A percentile compares a stretch with the other conserved stretches of the same genome.
phyloP scores from a whole-genome alignment of 208 protist genomes.

The Acanthamoeba castellanii region DNA sequence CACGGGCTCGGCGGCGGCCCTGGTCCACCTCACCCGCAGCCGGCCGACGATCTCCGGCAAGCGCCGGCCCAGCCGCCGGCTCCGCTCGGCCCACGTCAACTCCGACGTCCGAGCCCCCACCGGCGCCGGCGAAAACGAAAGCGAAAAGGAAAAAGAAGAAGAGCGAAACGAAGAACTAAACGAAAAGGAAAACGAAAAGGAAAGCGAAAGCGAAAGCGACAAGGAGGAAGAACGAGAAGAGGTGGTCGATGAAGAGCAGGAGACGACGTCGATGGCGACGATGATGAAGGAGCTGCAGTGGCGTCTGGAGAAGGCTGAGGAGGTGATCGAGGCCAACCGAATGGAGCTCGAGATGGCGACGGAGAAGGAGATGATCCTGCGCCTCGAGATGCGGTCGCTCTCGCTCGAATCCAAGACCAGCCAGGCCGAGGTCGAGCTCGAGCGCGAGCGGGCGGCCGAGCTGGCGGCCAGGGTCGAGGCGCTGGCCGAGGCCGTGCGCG shows the following conservation, averaged over 20 bases:
- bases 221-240: neutral
- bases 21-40: slow-evolving; percentile 6
- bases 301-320: slow-evolving; percentile 1
- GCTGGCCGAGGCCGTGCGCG: neutral
- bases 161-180: too few relatives aligned
- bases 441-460: neutral
- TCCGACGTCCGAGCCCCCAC: neutral
- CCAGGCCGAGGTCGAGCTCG: neutral
- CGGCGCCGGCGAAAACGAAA: too few relatives aligned
- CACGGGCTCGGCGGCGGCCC: neutral
- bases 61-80: neutral
- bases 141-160: neutral
- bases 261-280: neutral
- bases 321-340: slow-evolving; percentile 23
- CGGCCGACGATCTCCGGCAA: neutral
- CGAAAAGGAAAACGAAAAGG: neutral
- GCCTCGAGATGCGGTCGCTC: slow-evolving; percentile 41
- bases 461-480: neutral
- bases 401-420: neutral
- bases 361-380: slow-evolving; percentile 27
- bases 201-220: neutral
- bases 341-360: slow-evolving; percentile 39
- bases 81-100: neutral
- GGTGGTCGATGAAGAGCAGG: neutral
- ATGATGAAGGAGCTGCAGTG: slow-evolving; percentile 14